phyloP scores from a whole-genome alignment of 306 rosid species.

The Trifolium pratense region DNA sequence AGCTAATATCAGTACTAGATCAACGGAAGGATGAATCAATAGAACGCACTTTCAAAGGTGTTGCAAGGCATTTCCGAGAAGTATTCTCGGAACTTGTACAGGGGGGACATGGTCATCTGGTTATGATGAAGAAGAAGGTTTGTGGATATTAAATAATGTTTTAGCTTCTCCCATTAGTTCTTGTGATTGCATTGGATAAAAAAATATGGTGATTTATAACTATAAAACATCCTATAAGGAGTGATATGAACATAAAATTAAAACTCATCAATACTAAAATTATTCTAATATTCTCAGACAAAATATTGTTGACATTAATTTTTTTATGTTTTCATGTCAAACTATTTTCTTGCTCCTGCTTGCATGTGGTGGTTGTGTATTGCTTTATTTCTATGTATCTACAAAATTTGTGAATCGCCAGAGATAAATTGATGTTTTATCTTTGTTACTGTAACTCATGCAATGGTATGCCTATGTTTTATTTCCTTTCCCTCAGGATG shows the following conservation, averaged over 20 bases:
- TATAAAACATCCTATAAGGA: too few species aligned
- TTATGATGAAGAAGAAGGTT: conserved; percentile 98
- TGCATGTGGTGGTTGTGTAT: conserved; percentile 12
- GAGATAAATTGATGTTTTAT: neutral
- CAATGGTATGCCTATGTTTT: conserved; percentile 31
- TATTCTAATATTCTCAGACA: neutral
- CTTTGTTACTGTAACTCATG: conserved; percentile 26
- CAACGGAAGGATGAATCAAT: conserved; percentile 96
- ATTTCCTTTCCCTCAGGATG: conserved; percentile 67
- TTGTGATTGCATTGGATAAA: conserved; percentile 35
- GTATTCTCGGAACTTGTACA: conserved; percentile 97
- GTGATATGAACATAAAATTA: neutral
- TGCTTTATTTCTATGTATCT: conserved; percentile 26
- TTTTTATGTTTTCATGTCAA: conserved; percentile 17
- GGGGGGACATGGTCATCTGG: conserved; percentile 94
- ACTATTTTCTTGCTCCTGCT: conserved; percentile 1
- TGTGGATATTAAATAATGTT: conserved; percentile 36
- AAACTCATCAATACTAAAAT: neutral
- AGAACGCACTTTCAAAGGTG: conserved; percentile 98
- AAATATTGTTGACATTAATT: neutral
- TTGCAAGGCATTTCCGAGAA: conserved; percentile 96
- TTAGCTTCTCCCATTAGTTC: conserved; percentile 30
- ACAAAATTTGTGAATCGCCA: neutral
- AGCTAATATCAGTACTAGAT: conserved; percentile 87
- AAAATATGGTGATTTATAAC: conserved; percentile 11